Conservation (phyloP, 345 rosid genomes). For the Eucalyptus leucophloia region DNA sequence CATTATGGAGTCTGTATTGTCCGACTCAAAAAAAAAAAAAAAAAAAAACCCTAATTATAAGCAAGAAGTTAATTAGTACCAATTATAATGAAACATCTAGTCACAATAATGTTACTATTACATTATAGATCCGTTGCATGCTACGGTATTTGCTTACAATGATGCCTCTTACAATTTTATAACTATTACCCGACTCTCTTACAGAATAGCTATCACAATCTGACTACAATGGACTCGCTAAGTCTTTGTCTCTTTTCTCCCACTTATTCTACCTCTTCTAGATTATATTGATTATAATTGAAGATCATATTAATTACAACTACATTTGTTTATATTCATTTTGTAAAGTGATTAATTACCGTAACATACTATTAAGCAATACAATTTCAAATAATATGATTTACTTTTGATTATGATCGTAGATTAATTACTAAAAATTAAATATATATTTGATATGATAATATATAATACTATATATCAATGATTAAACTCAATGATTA, state of each 20-base stretch:
- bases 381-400: background rate
- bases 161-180: background rate
- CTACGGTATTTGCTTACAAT: background rate
- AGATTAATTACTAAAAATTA: too few relatives aligned
- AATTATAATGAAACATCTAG: fast-evolving
- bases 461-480: background rate
- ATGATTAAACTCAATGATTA: background rate
- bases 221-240: background rate
- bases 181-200: background rate
- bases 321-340: background rate
- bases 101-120: background rate
- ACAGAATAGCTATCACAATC: background rate
- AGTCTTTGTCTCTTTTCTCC: background rate
- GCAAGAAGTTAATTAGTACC: background rate
- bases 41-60: background rate
- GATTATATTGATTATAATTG: background rate
- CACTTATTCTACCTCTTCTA: background rate
- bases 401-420: background rate
- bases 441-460: background rate
- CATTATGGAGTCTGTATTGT: background rate
- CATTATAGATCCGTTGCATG: background rate
- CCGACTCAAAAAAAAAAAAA: too few relatives aligned
- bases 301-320: background rate
- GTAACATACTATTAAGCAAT: background rate
- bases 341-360: background rate